These are phyloP conservation scores for Colletotrichum salicis DNA, from an alignment of 2,329 filamentous ascomycete species.

Conservation along the genomic window DNA sequence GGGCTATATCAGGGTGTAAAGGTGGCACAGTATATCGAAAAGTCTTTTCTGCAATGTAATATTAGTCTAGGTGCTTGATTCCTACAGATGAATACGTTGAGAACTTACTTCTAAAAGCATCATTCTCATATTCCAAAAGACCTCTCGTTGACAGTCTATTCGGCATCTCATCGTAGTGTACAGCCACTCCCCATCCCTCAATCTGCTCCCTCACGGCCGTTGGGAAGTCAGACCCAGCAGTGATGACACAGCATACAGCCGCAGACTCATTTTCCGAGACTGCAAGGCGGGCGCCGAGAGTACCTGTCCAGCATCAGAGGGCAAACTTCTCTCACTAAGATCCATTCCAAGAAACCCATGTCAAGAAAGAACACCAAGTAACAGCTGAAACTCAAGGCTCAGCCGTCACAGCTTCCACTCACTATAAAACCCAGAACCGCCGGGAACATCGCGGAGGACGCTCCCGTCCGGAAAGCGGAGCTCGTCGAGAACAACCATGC, in stretches of 20 bases:
- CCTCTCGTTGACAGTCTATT: slow-evolving; percentile 2
- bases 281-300: slow-evolving; percentile 27
- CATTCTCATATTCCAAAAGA: slow-evolving; percentile 2
- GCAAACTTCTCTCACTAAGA: neutral
- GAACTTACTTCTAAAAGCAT: slow-evolving; percentile 10
- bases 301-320: slow-evolving; percentile 2
- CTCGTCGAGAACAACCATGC: slow-evolving; percentile 30
- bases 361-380: too few species aligned
- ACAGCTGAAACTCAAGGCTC: neutral
- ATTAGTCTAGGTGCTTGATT: neutral
- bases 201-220: neutral
- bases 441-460: slow-evolving; percentile 9
- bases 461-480: slow-evolving; percentile 26
- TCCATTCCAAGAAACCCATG: neutral
- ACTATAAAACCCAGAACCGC: slow-evolving; percentile 29
- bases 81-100: neutral
- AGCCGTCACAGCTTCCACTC: neutral
- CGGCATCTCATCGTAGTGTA: neutral
- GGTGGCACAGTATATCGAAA: neutral
- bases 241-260: slow-evolving; percentile 10
- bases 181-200: neutral
- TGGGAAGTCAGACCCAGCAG: slow-evolving; percentile 10
- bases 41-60: neutral
- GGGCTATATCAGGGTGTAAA: neutral
- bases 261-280: neutral